Conservation (phyloP, 352 stramenopile species). For the Phytophthora citricola region DNA sequence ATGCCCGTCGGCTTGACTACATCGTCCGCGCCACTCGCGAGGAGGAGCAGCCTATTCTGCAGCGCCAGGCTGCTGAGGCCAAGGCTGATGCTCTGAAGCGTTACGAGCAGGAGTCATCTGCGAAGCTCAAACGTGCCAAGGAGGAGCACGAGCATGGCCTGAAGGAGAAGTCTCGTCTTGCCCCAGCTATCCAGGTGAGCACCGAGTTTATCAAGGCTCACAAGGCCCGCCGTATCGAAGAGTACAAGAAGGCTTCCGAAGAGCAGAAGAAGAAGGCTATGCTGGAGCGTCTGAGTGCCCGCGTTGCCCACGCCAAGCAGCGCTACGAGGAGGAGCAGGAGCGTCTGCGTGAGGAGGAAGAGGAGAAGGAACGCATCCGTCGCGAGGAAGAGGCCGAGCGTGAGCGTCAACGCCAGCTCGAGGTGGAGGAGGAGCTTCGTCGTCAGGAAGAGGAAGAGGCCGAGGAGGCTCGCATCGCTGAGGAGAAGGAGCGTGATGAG, state of each 20-base stretch:
- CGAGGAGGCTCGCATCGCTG: conserved; percentile 42
- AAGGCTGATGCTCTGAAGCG: conserved; percentile 71
- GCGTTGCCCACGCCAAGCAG: conserved; percentile 68
- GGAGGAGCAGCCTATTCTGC: conserved; percentile 93
- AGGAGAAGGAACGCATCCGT: conserved; percentile 64
- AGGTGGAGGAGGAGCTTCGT: conserved; percentile 70
- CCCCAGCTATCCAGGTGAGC: conserved; percentile 75
- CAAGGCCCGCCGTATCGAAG: conserved; percentile 74
- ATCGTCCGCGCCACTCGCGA: conserved; percentile 96
- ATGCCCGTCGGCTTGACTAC: conserved; percentile 95
- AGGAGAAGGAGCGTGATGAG: conserved; percentile 57
- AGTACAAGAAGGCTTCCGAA: conserved; percentile 88
- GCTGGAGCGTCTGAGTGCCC: conserved; percentile 68
- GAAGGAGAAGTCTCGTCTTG: conserved; percentile 86
- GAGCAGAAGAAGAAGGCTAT: conserved; percentile 89
- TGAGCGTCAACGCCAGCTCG: conserved; percentile 61
- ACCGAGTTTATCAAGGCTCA: conserved; percentile 81
- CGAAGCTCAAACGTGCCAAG: conserved; percentile 85
- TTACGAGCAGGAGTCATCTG: conserved; percentile 81
- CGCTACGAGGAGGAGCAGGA: conserved; percentile 79
- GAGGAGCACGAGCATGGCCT: conserved; percentile 90
- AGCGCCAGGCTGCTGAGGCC: conserved; percentile 82
- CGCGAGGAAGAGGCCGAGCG: conserved; percentile 69
- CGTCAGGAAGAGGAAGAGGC: conserved; percentile 73
- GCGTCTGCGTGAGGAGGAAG: conserved; percentile 59